Base-by-base conservation (phyloP, 148 eudicot species). In the Silene conica region DNA sequence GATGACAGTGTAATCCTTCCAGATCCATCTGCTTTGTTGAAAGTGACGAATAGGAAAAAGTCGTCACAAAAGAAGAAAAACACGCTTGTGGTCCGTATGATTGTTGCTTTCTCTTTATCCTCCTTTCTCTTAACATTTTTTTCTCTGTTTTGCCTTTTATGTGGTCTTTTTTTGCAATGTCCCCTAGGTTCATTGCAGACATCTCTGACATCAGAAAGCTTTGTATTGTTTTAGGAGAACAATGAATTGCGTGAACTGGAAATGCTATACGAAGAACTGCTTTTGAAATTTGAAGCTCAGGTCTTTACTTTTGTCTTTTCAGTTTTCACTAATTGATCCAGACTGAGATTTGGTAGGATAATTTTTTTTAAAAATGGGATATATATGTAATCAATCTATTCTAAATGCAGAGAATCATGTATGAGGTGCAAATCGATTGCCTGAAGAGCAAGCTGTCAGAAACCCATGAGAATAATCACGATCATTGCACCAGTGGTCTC, bases 11-110 rank as follows among this genome's bases (percentile, higher is more conserved):
- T 71, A 61, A 22, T 50, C 58, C 91, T 90, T 82, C 97, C 97
- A 69, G 82, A 89, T 76, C 89, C 94, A 77, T 81, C 69, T 79
- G 82, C 88, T 64, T 82, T 95, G 82, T 79, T 87, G 80, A 87
- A 89, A 83, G 90, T 95, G 78, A 95, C 99, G 21, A 92, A 76
- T 81, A 83, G 99, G 82, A 89, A 82, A 82, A 95, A 95, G 81
- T 77, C 69, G 69, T 78, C 88, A 43, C 73, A 70, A 76, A 86
- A 79, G 82, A 90, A 87, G 77, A 89, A 80, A 75, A 82, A 80
- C 77, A 82, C 63, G 61, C 81, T 78, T 18, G 78, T 43, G 92
- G 97, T 92, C 28, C 11, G 82, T 75, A 21, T 48, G 22, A 76
- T 48, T 16, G 12, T 19, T 71, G 45, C 67, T 73, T 58, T 70